Conservation (phyloP, 2,329 filamentous ascomycete species). For the Sporothrix euskadiensis region DNA sequence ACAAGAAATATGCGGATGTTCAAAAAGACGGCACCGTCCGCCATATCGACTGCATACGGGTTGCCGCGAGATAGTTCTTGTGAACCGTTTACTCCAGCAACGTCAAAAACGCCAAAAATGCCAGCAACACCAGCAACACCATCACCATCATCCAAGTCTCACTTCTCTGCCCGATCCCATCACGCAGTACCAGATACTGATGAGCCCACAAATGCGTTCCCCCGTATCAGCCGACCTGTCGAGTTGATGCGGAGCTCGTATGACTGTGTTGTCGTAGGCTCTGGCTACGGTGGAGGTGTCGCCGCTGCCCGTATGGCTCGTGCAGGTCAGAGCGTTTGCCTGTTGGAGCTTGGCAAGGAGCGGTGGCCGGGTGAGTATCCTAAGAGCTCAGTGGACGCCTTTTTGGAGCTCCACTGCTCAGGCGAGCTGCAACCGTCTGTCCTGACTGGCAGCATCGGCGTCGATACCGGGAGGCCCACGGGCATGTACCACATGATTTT, state of each 20-base stretch:
- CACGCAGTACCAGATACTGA: conserved; percentile 35
- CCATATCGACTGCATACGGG: background rate
- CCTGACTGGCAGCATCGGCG: conserved; percentile 44
- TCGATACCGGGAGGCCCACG: conserved; percentile 55
- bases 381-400: conserved; percentile 47
- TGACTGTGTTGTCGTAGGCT: conserved; percentile 67
- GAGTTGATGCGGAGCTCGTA: conserved; percentile 60
- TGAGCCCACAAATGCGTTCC: conserved; percentile 42
- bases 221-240: conserved; percentile 58
- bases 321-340: conserved; percentile 59
- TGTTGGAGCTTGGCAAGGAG: conserved; percentile 66
- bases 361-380: conserved; percentile 68
- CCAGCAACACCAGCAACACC: background rate
- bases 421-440: conserved; percentile 51
- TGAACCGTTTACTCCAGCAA: background rate
- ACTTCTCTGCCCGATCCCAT: conserved; percentile 31
- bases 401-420: conserved; percentile 57
- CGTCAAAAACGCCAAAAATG: too few species aligned
- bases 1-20: background rate
- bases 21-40: background rate
- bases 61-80: background rate
- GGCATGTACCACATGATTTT: conserved; percentile 65
- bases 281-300: conserved; percentile 67
- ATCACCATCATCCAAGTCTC: conserved; percentile 21
- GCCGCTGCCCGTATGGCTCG: conserved; percentile 66